Evolutionary conservation across 2,329 filamentous ascomycete genomes (phyloP).

Genomic region (Ceratocystis ficicola): DNA sequence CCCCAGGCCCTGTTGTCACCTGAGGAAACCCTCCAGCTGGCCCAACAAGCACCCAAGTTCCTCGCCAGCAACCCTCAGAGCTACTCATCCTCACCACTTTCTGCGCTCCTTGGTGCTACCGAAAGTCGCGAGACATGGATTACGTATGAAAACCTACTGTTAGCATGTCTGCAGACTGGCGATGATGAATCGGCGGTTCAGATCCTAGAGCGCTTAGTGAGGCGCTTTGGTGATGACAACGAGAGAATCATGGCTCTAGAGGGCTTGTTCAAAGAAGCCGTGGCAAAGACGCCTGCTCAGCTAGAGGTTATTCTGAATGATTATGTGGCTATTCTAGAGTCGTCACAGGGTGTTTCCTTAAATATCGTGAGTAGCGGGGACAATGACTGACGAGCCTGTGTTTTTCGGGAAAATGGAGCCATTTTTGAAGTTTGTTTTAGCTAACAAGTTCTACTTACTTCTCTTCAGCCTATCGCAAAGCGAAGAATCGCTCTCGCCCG

Average conservation of each 20-base stretch:
- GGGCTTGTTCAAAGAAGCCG: conserved; percentile 75
- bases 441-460: neutral
- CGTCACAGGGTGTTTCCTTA: conserved; percentile 46
- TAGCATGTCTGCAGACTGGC: conserved; percentile 71
- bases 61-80: conserved; percentile 43
- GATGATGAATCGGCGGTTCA: conserved; percentile 66
- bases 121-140: conserved; percentile 76
- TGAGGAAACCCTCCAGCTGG: conserved; percentile 42
- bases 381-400: neutral
- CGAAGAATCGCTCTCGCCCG: conserved; percentile 68
- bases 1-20: conserved; percentile 47
- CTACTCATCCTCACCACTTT: conserved; percentile 43
- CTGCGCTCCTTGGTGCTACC: conserved; percentile 41
- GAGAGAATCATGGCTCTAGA: conserved; percentile 74
- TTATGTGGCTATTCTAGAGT: conserved; percentile 61
- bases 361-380: conserved; percentile 54
- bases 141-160: conserved; percentile 73
- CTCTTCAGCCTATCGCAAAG: conserved; percentile 63
- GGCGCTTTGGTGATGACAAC: conserved; percentile 72
- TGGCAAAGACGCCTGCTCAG: conserved; percentile 52
- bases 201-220: conserved; percentile 61
- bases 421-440: conserved; percentile 27
- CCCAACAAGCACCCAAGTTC: conserved; percentile 49
- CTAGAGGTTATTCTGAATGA: conserved; percentile 59
- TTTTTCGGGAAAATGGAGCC: conserved; percentile 9